Evolutionary conservation across 768 basidiomycete species (phyloP).

Genomic region (Serendipita sp.): DNA sequence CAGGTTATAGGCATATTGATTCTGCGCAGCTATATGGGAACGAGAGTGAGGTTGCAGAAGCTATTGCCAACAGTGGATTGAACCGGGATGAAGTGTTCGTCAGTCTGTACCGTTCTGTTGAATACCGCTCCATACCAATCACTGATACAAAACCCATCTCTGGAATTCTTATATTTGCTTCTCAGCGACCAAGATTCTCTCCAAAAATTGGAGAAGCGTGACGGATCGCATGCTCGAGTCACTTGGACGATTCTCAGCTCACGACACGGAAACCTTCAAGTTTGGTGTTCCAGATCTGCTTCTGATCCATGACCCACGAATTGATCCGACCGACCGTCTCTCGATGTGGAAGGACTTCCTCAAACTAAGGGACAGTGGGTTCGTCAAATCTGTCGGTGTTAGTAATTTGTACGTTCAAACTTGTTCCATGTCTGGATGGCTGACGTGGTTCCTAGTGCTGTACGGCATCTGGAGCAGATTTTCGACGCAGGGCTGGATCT

Average conservation of each 20-base stretch:
- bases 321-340: conserved; percentile 49
- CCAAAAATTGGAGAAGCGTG: neutral
- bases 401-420: conserved; percentile 54
- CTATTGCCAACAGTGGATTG: conserved; percentile 30
- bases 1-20: conserved; percentile 68
- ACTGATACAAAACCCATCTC: neutral
- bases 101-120: conserved; percentile 31
- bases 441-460: conserved; percentile 27
- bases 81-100: conserved; percentile 50
- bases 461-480: conserved; percentile 65
- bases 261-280: neutral
- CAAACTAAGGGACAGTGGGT: conserved; percentile 42
- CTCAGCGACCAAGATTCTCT: neutral
- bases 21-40: conserved; percentile 50
- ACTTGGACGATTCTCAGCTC: neutral
- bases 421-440: neutral
- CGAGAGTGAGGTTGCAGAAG: conserved; percentile 16
- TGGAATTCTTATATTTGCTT: neutral
- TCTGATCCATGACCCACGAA: conserved; percentile 58
- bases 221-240: neutral
- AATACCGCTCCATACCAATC: neutral
- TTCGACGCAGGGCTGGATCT: conserved; percentile 40
- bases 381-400: conserved; percentile 57
- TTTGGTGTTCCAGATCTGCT: conserved; percentile 37
- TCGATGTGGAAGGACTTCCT: conserved; percentile 55